Conservation (phyloP, 441 rosid genomes). For the Flueggea neowawraea region DNA sequence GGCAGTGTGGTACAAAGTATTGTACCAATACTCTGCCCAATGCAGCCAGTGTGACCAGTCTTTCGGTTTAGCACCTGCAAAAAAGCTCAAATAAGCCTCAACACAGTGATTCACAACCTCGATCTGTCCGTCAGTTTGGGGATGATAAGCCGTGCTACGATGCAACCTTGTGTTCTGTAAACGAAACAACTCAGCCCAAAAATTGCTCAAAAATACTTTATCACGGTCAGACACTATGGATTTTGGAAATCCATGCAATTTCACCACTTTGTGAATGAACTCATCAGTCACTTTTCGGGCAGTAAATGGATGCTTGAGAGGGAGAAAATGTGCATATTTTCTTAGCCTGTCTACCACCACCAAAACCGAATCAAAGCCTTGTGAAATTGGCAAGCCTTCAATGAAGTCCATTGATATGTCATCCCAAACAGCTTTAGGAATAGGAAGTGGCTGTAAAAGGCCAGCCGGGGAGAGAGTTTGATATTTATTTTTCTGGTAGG, state of each 20-base stretch:
- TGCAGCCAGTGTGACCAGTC: background rate
- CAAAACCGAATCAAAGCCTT: background rate
- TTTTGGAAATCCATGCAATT: conserved; percentile 5
- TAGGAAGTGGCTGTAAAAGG: background rate
- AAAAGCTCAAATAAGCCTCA: background rate
- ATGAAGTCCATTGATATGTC: background rate
- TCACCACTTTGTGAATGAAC: background rate
- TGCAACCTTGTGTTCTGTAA: background rate
- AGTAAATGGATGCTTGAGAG: background rate
- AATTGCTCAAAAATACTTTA: background rate
- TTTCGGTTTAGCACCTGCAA: background rate
- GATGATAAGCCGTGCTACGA: background rate
- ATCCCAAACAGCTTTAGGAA: background rate
- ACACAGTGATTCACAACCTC: background rate
- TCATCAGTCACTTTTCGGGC: background rate
- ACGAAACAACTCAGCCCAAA: background rate
- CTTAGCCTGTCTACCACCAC: background rate
- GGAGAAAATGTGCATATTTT: background rate
- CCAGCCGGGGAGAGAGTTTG: background rate
- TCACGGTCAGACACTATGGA: background rate
- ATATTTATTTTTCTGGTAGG: background rate
- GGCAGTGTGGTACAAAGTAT: background rate
- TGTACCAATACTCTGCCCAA: background rate
- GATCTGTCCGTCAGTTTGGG: conserved; percentile 1
- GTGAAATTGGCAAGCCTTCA: background rate